Conservation (phyloP, 768 basidiomycete genomes). For the Lactarius psammicola region DNA sequence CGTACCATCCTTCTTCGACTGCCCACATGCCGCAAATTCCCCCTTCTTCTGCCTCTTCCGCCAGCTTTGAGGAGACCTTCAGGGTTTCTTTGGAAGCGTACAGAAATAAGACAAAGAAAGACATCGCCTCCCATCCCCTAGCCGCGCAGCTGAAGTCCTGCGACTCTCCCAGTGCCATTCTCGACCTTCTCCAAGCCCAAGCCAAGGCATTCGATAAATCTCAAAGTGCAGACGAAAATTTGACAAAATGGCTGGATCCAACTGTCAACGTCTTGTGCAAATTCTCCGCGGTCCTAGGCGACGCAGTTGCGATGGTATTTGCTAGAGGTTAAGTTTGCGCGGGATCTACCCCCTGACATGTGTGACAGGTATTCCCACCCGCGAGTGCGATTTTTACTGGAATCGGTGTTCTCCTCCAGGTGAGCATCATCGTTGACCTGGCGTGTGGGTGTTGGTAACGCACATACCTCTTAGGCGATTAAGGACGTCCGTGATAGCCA, state of each 20-base stretch:
- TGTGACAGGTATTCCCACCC: not conserved
- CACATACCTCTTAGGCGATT: not conserved
- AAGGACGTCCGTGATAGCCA: not conserved
- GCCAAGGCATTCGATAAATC: not conserved
- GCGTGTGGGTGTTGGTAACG: not conserved
- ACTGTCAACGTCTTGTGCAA: not conserved
- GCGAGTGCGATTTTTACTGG: not conserved
- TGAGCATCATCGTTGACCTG: not conserved
- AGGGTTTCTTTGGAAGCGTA: not conserved
- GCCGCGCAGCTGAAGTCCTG: not conserved
- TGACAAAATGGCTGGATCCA: not conserved
- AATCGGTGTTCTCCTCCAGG: slow-evolving; percentile 3
- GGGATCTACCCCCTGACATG: not conserved
- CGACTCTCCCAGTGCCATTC: not conserved
- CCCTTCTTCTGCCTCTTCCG: not conserved
- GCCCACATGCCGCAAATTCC: not conserved
- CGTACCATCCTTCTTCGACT: not conserved
- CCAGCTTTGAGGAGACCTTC: not conserved
- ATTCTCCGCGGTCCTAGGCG: not conserved
- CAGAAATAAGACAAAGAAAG: not conserved
- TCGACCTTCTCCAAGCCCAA: not conserved
- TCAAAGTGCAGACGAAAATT: not conserved
- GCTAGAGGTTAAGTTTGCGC: not conserved
- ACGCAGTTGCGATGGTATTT: not conserved
- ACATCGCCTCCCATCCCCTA: not conserved